phyloP scores from a whole-genome alignment of 352 stramenopile genomes.

The Phytophthora pinifolia region DNA sequence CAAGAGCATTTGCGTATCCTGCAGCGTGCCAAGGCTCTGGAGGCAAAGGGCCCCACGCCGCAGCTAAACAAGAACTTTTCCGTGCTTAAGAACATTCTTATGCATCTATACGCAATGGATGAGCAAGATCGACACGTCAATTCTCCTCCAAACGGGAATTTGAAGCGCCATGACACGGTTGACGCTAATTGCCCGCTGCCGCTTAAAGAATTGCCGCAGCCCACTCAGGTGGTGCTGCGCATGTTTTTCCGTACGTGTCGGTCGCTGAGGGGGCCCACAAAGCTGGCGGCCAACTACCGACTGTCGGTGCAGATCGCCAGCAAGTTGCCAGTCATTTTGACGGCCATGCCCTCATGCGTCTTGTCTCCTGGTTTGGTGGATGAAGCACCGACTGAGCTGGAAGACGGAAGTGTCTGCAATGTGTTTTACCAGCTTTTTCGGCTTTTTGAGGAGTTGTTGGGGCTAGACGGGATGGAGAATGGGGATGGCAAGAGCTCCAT shows the following conservation, averaged over 20 bases:
- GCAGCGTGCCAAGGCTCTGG: slow-evolving; percentile 26
- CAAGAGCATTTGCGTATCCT: slow-evolving; percentile 20
- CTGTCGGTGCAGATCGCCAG: slow-evolving; percentile 50
- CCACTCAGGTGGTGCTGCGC: slow-evolving; percentile 60
- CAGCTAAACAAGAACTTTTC: slow-evolving; percentile 43
- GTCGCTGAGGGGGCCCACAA: slow-evolving; percentile 38
- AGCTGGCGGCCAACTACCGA: slow-evolving; percentile 26
- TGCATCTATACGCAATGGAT: slow-evolving; percentile 26
- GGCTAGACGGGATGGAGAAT: slow-evolving; percentile 2
- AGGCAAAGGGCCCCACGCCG: slow-evolving; percentile 25
- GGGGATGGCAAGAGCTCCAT: neutral
- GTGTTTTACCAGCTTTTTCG: slow-evolving; percentile 60
- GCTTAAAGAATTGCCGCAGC: slow-evolving; percentile 47
- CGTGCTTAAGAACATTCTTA: slow-evolving; percentile 35
- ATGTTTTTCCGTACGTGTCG: slow-evolving; percentile 74
- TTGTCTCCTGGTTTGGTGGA: slow-evolving; percentile 52
- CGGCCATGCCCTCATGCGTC: slow-evolving; percentile 47
- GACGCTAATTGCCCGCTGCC: slow-evolving; percentile 16
- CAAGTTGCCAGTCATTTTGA: slow-evolving; percentile 62
- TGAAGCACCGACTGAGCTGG: slow-evolving; percentile 1
- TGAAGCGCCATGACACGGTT: slow-evolving; percentile 5
- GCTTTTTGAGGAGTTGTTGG: slow-evolving; percentile 45
- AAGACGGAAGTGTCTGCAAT: slow-evolving; percentile 26
- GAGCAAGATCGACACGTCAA: slow-evolving; percentile 7
- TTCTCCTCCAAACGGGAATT: slow-evolving; percentile 19